Evolutionary conservation across 176 grass and related monocot genomes (phyloP).

Genomic region (Stipa capillata): DNA sequence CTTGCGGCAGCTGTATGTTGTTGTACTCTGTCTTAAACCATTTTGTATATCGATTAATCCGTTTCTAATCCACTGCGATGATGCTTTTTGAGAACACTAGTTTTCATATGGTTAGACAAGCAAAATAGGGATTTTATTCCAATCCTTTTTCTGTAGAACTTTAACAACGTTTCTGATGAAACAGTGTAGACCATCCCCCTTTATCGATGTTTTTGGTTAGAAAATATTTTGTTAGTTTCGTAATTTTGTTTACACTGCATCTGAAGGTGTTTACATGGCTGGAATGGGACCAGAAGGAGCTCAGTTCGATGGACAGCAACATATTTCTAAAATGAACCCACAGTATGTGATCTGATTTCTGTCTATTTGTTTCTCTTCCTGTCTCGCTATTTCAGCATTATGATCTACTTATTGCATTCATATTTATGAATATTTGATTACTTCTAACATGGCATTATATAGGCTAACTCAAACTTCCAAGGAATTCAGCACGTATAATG

Average conservation of each 20-base stretch:
- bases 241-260: background rate
- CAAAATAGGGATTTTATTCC: background rate
- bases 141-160: background rate
- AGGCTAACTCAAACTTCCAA: background rate
- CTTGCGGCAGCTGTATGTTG: background rate
- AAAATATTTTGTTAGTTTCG: background rate
- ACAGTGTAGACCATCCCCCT: background rate
- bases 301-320: slow-evolving; percentile 31
- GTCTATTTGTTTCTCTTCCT: background rate
- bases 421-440: slow-evolving; percentile 21
- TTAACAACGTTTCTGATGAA: background rate
- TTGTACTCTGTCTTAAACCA: background rate
- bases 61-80: background rate
- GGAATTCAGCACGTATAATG: slow-evolving; percentile 28
- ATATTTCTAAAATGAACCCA: slow-evolving; percentile 30
- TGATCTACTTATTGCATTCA: background rate
- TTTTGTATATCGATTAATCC: background rate
- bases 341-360: slow-evolving; percentile 2
- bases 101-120: background rate
- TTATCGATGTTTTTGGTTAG: background rate
- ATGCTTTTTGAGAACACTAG: background rate
- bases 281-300: slow-evolving; percentile 25
- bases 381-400: background rate
- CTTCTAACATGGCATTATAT: background rate
- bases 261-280: slow-evolving; percentile 14